Percentiles rank a stretch among this genome's conserved stretches.
Evolutionary conservation across 345 rosid genomes (phyloP).

Genomic region (Rhizophora mangle): DNA sequence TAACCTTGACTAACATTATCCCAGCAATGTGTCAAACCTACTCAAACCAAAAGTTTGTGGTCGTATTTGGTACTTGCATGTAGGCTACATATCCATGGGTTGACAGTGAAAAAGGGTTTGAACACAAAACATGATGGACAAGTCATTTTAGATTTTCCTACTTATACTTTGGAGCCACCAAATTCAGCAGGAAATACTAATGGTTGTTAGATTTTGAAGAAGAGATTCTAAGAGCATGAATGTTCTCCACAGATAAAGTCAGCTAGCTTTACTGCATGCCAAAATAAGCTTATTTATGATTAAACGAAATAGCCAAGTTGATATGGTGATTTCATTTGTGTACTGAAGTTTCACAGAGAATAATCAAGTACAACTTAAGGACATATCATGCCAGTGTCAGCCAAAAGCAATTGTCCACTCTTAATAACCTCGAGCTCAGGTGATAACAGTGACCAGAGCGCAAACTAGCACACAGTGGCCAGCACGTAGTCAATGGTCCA

Average conservation of each 20-base stretch:
- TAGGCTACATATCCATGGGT: background rate
- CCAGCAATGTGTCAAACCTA: background rate
- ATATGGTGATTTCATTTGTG: background rate
- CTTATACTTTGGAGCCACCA: too few relatives aligned
- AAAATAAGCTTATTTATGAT: too few relatives aligned
- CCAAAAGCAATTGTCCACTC: background rate
- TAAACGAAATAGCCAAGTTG: too few relatives aligned
- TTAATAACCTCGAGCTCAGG: background rate
- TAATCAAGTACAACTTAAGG: background rate
- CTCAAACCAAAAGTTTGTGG: background rate
- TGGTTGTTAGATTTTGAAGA: too few relatives aligned
- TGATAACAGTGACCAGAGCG: background rate
- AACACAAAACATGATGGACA: too few relatives aligned
- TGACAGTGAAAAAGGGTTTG: too few relatives aligned
- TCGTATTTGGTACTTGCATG: background rate
- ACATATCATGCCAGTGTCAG: conserved; percentile 8
- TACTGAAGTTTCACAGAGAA: background rate
- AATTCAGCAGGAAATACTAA: too few relatives aligned
- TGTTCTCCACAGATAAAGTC: too few relatives aligned
- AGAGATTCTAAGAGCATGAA: too few relatives aligned
- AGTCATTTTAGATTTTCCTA: too few relatives aligned
- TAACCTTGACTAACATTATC: conserved; percentile 1
- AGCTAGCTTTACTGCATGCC: too few relatives aligned
- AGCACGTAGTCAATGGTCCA: background rate
- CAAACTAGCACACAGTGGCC: background rate